Percentiles rank a stretch among this genome's conserved stretches.
Evolutionary conservation across 345 rosid species (phyloP).

Genomic region (Linum trigynum): DNA sequence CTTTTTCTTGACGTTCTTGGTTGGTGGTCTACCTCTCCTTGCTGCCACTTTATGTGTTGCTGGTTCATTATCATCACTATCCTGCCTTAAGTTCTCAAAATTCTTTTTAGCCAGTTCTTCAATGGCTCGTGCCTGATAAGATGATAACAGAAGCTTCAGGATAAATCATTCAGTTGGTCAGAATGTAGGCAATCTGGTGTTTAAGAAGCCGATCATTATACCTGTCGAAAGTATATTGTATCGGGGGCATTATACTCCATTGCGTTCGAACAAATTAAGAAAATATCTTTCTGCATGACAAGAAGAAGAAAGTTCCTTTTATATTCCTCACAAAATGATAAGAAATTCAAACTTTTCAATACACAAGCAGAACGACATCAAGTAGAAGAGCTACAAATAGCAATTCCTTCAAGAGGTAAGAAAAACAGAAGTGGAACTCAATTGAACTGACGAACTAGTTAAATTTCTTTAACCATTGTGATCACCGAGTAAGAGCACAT

Average conservation of each 20-base stretch:
- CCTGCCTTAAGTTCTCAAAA: slow-evolving; percentile 20
- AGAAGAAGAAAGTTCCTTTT: slow-evolving; percentile 5
- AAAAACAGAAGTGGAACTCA: no score
- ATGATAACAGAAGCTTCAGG: slow-evolving; percentile 8
- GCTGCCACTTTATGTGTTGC: slow-evolving; percentile 9
- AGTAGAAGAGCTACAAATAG: no score
- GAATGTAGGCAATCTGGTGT: slow-evolving; percentile 1
- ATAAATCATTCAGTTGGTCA: neutral
- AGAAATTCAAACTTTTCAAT: neutral
- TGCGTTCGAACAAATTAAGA: slow-evolving; percentile 22
- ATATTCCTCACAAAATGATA: neutral
- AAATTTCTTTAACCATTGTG: neutral
- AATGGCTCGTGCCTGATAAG: slow-evolving; percentile 8
- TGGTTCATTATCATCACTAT: slow-evolving; percentile 18
- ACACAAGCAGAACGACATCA: no score
- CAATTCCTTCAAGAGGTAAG: no score
- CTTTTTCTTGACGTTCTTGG: slow-evolving; percentile 16
- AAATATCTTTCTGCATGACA: slow-evolving; percentile 24
- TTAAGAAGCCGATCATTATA: neutral
- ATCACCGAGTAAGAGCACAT: neutral
- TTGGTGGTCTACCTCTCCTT: slow-evolving; percentile 24
- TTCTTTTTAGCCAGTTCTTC: slow-evolving; percentile 26
- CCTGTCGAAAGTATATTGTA: slow-evolving; percentile 26
- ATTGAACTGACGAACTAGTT: no score
- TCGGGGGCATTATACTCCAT: slow-evolving; percentile 29